Percentiles rank a stretch among this genome's conserved stretches.
These are phyloP conservation scores for Conticribra guillardii DNA, from an alignment of 108 stramenopile genomes.

Conservation along the genomic window DNA sequence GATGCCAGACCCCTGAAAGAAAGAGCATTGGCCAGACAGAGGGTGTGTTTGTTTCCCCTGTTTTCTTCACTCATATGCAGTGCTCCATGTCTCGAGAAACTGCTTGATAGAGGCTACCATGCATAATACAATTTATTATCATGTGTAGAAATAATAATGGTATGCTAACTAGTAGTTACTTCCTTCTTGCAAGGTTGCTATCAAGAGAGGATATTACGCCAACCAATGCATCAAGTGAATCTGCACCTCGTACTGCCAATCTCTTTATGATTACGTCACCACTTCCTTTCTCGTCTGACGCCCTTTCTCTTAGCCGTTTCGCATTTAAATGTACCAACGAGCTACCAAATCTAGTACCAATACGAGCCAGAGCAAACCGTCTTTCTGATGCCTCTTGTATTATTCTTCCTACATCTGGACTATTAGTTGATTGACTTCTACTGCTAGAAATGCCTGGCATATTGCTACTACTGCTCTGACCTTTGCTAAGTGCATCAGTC, in stretches of 20 bases:
- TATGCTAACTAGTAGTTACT: too few species aligned
- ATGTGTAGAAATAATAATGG: too few species aligned
- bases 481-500: slow-evolving; percentile 33
- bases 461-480: slow-evolving; percentile 14
- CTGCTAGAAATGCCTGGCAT: slow-evolving; percentile 8
- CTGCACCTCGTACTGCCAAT: slow-evolving; percentile 25
- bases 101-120: too few species aligned
- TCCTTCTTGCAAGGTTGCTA: too few species aligned
- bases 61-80: too few species aligned
- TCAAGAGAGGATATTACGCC: slow-evolving; percentile 14
- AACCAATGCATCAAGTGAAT: slow-evolving; percentile 22
- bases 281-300: too few species aligned
- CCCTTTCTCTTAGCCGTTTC: slow-evolving; percentile 42
- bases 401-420: too few species aligned
- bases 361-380: slow-evolving; percentile 39
- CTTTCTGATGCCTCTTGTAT: slow-evolving; percentile 41
- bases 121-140: too few species aligned
- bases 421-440: slow-evolving; percentile 2
- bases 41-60: too few species aligned
- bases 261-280: slow-evolving; percentile 7
- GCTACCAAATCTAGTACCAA: slow-evolving; percentile 45
- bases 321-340: slow-evolving; percentile 29
- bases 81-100: too few species aligned
- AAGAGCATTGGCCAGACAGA: too few species aligned
- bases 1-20: too few species aligned